Evolutionary conservation across 495 filamentous ascomycete species (phyloP).

Genomic region (Cudoniella acicularis): DNA sequence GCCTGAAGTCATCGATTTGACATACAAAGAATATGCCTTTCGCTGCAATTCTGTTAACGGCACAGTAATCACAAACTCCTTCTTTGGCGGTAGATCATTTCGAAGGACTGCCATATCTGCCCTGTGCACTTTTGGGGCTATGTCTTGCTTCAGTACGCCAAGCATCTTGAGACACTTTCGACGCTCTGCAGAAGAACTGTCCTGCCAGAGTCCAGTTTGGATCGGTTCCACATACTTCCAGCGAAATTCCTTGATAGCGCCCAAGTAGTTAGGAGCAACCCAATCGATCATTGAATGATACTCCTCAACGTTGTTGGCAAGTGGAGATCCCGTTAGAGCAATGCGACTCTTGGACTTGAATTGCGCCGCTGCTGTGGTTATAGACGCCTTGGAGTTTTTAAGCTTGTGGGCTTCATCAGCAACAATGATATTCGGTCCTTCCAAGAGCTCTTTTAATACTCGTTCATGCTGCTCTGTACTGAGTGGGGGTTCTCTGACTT

Average conservation of each 20-base stretch:
- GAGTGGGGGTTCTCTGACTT: slow-evolving; percentile 24
- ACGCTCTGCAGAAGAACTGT: slow-evolving; percentile 52
- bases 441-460: slow-evolving; percentile 46
- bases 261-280: slow-evolving; percentile 78
- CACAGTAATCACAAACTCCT: slow-evolving; percentile 76
- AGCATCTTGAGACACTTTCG: slow-evolving; percentile 61
- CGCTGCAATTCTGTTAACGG: slow-evolving; percentile 65
- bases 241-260: slow-evolving; percentile 59
- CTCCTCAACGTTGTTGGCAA: slow-evolving; percentile 78
- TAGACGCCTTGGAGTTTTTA: slow-evolving; percentile 56
- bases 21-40: slow-evolving; percentile 58
- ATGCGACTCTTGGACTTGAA: slow-evolving; percentile 72
- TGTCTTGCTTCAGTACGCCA: slow-evolving; percentile 62
- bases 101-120: slow-evolving; percentile 64
- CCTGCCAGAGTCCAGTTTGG: slow-evolving; percentile 58
- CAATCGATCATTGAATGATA: slow-evolving; percentile 87
- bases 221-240: slow-evolving; percentile 70
- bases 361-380: slow-evolving; percentile 46
- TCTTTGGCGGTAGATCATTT: slow-evolving; percentile 63
- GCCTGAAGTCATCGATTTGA: slow-evolving; percentile 33
- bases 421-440: slow-evolving; percentile 69
- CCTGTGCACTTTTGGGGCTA: slow-evolving; percentile 77
- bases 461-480: slow-evolving; percentile 32
- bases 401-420: slow-evolving; percentile 84
- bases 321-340: slow-evolving; percentile 81